Conservation (phyloP, 208 protist genomes). For the Naegleria lovaniensis region DNA sequence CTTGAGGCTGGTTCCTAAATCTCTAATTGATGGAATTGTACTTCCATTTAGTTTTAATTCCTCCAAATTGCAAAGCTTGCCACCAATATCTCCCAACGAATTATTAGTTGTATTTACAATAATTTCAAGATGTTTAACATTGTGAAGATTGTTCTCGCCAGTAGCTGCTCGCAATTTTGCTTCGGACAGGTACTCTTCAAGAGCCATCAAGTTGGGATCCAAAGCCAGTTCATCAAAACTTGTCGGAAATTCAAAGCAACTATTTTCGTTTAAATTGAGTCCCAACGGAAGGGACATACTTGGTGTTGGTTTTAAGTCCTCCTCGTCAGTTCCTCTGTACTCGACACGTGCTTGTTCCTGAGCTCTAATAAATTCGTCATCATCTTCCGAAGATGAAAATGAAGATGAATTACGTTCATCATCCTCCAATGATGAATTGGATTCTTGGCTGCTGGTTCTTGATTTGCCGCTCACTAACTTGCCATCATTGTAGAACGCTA, state of each 20-base stretch:
- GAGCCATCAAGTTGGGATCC: neutral
- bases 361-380: neutral
- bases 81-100: neutral
- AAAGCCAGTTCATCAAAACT: no score
- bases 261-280: neutral
- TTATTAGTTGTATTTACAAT: conserved; percentile 26
- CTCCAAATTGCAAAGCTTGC: neutral
- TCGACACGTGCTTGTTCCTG: neutral
- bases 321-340: neutral
- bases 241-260: neutral
- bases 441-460: no score
- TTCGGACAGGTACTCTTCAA: neutral
- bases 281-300: neutral
- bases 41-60: neutral
- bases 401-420: no score
- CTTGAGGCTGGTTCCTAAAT: neutral
- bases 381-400: neutral
- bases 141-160: neutral
- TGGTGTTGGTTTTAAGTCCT: neutral
- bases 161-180: neutral
- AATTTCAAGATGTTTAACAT: conserved; percentile 3
- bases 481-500: no score
- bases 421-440: no score
- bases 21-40: conserved; percentile 21
- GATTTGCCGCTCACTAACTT: no score